A percentile compares a stretch with the other conserved stretches of the same genome.
These are phyloP conservation scores for Fusarium miscanthi DNA, from an alignment of 2,329 filamentous ascomycete species.

Conservation along the genomic window DNA sequence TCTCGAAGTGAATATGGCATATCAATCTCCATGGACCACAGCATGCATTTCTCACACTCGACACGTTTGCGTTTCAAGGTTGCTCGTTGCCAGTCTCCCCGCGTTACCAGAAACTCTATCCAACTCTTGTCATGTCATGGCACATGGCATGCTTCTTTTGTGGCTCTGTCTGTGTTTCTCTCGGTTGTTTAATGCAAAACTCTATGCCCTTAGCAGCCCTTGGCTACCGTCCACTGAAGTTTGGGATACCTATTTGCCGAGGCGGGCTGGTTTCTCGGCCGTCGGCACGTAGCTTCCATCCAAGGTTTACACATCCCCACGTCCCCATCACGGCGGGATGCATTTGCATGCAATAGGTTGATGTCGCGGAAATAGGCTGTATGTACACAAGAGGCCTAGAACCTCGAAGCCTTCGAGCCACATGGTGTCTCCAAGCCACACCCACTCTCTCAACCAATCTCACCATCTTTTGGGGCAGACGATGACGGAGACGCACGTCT, in stretches of 20 bases:
- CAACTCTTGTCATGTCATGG: conserved; percentile 6
- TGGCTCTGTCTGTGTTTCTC: not conserved
- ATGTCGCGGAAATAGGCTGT: conserved; percentile 10
- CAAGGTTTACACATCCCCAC: not conserved
- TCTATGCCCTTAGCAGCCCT: conserved; percentile 3
- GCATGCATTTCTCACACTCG: not conserved
- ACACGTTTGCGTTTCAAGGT: conserved; percentile 12
- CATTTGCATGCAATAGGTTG: not conserved
- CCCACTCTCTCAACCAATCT: conserved; percentile 9
- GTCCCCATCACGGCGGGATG: not conserved
- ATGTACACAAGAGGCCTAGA: conserved; percentile 13
- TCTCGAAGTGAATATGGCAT: conserved; percentile 5
- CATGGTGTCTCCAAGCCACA: conserved; percentile 23
- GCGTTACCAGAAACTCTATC: conserved; percentile 27
- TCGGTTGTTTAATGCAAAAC: conserved; percentile 13
- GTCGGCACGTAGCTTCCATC: not conserved
- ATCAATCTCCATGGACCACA: not conserved
- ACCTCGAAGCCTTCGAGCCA: conserved; percentile 30
- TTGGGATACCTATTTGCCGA: not conserved
- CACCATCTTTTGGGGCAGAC: not conserved
- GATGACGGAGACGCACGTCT: conserved; percentile 26
- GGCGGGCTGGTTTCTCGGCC: not conserved
- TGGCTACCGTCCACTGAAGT: not conserved
- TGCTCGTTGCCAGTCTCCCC: conserved; percentile 11
- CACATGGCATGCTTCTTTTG: conserved; percentile 15